These are phyloP conservation scores for Kazachstania sp. DNA, from an alignment of 1,139 yeast genomes.

Conservation along the genomic window DNA sequence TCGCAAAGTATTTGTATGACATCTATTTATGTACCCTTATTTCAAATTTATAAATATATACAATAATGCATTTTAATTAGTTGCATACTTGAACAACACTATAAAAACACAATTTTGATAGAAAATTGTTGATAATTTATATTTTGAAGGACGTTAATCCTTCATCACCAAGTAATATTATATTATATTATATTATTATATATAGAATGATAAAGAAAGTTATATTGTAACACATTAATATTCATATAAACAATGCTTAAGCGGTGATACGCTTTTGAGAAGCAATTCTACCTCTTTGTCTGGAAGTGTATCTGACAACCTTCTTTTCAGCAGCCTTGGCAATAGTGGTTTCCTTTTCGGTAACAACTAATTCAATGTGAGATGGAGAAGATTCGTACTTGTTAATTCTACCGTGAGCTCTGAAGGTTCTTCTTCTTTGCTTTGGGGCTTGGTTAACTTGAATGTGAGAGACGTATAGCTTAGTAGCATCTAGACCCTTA, in stretches of 20 bases:
- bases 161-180: conserved; percentile 1
- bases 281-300: conserved; percentile 91
- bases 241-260: conserved; percentile 24
- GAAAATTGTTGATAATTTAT: too few species aligned
- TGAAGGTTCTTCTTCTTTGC: conserved; percentile 99
- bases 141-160: not conserved
- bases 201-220: conserved; percentile 10
- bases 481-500: conserved; percentile 94
- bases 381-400: conserved; percentile 51
- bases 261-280: conserved; percentile 68
- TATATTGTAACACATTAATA: conserved; percentile 12
- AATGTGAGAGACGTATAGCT: conserved; percentile 92
- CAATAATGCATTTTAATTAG: not conserved
- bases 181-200: conserved; percentile 5
- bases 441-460: conserved; percentile 99
- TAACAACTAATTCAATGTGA: conserved; percentile 94
- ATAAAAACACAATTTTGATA: too few species aligned
- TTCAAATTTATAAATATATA: not conserved
- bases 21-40: not conserved
- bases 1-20: too few species aligned
- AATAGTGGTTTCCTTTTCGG: conserved; percentile 92
- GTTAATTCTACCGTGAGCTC: conserved; percentile 79
- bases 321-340: conserved; percentile 86
- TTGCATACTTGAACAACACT: too few species aligned
- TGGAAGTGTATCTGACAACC: conserved; percentile 60